These are phyloP conservation scores for Diaporthe sp. DNA, from an alignment of 2,329 filamentous ascomycete species.

Conservation along the genomic window DNA sequence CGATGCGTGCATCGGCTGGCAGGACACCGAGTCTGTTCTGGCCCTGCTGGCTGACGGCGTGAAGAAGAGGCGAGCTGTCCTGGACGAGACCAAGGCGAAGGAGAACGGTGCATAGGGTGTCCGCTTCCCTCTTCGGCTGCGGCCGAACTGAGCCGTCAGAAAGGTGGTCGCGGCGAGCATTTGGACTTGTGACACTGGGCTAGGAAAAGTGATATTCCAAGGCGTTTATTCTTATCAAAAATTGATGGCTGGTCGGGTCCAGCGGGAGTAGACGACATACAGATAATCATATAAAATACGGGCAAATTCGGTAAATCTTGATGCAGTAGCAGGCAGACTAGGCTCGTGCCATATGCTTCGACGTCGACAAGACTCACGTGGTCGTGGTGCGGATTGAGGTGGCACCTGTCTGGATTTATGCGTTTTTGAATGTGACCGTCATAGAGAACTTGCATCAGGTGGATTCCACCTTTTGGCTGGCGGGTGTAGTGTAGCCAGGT, in stretches of 20 bases:
- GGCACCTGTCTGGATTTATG: not conserved
- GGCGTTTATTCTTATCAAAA: slow-evolving; percentile 31
- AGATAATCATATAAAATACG: not conserved
- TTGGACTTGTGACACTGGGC: not conserved
- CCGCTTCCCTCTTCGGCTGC: slow-evolving; percentile 35
- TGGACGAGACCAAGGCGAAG: slow-evolving; percentile 47
- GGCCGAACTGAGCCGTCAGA: slow-evolving; percentile 21
- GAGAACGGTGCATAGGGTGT: slow-evolving; percentile 37
- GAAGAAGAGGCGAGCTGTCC: slow-evolving; percentile 74
- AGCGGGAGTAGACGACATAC: not conserved
- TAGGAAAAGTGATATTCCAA: slow-evolving; percentile 5
- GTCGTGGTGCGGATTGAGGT: not conserved
- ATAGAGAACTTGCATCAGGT: slow-evolving; percentile 8
- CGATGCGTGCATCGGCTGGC: slow-evolving; percentile 96
- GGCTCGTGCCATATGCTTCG: not conserved
- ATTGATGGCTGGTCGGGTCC: not conserved
- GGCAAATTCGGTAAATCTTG: too few relatives aligned
- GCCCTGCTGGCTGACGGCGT: slow-evolving; percentile 85
- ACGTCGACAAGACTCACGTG: not conserved
- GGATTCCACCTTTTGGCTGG: not conserved
- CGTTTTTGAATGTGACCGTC: slow-evolving; percentile 32
- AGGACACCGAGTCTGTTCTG: slow-evolving; percentile 86
- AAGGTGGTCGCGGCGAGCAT: not conserved
- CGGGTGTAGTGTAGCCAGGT: not conserved
- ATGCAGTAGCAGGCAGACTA: not conserved